Conservation (phyloP, 2,329 filamentous ascomycete genomes). For the Cladobotryum protrusum region DNA sequence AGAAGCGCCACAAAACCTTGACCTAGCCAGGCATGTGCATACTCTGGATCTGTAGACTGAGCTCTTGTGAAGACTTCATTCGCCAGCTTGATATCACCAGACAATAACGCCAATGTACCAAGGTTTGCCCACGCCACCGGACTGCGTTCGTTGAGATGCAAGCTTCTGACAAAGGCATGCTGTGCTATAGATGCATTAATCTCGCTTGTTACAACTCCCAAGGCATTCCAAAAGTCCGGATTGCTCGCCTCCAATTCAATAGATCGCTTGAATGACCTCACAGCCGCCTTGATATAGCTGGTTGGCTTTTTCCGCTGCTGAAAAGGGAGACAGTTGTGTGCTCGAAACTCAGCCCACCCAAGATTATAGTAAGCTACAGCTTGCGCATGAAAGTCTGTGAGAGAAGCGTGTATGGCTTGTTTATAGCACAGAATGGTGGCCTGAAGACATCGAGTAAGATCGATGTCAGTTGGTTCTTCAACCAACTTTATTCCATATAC, state of each 20-base stretch:
- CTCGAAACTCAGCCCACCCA: constrained; percentile 85
- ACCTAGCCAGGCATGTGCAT: constrained; percentile 87
- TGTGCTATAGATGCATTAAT: constrained; percentile 85
- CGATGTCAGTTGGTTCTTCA: constrained; percentile 37
- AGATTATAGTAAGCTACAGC: constrained; percentile 97
- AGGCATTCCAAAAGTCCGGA: constrained; percentile 92
- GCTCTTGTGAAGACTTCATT: constrained; percentile 85
- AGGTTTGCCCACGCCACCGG: constrained; percentile 86
- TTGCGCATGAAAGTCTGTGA: constrained; percentile 75
- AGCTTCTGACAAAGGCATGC: constrained; percentile 83
- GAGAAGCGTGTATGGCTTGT: constrained; percentile 67
- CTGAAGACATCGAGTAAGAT: constrained; percentile 56
- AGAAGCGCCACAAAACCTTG: constrained; percentile 81
- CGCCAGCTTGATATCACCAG: constrained; percentile 78
- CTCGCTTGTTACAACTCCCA: constrained; percentile 83
- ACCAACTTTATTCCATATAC: constrained; percentile 27
- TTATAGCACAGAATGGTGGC: constrained; percentile 82
- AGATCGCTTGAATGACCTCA: constrained; percentile 87
- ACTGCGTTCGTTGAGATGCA: constrained; percentile 87
- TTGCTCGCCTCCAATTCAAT: constrained; percentile 95
- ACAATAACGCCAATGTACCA: constrained; percentile 75
- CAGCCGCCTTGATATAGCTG: constrained; percentile 70
- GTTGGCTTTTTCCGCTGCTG: constrained; percentile 51
- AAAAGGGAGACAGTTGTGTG: constrained; percentile 59
- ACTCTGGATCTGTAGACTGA: constrained; percentile 91